Percentiles rank a stretch among this genome's conserved stretches.
Evolutionary conservation across 768 basidiomycete species (phyloP).

Genomic region (Pleurotus pulmonarius): DNA sequence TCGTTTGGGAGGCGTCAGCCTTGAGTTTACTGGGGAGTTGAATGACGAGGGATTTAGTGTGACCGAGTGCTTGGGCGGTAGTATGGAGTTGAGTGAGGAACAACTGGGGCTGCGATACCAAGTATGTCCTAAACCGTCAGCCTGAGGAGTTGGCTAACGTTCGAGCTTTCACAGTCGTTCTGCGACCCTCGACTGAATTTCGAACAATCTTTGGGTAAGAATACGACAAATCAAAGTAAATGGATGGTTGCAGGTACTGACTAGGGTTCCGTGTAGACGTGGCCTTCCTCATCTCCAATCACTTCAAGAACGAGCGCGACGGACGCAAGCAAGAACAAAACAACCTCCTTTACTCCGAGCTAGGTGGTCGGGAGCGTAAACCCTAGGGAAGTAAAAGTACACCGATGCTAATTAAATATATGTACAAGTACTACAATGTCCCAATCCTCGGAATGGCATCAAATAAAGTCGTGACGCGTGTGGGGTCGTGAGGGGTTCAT

Average conservation of each 20-base stretch:
- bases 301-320: constrained; percentile 66
- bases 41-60: constrained; percentile 91
- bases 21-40: constrained; percentile 91
- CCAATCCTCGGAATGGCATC: no score
- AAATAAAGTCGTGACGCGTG: no score
- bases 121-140: constrained; percentile 29
- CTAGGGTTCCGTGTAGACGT: constrained; percentile 26
- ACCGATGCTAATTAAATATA: no score
- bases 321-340: constrained; percentile 24
- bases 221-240: neutral
- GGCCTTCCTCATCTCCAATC: constrained; percentile 81
- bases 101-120: constrained; percentile 90
- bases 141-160: neutral
- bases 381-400: neutral
- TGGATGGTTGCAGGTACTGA: neutral
- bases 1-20: constrained; percentile 76
- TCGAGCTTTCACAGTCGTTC: constrained; percentile 53
- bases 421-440: no score
- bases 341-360: constrained; percentile 33
- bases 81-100: constrained; percentile 90
- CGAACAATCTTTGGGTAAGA: constrained; percentile 87
- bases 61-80: constrained; percentile 95
- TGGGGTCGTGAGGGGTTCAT: no score
- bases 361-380: constrained; percentile 20
- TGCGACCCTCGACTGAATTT: constrained; percentile 95